These are phyloP conservation scores for Alternaria brassicae DNA, from an alignment of 2,329 filamentous ascomycete genomes.

Conservation along the genomic window DNA sequence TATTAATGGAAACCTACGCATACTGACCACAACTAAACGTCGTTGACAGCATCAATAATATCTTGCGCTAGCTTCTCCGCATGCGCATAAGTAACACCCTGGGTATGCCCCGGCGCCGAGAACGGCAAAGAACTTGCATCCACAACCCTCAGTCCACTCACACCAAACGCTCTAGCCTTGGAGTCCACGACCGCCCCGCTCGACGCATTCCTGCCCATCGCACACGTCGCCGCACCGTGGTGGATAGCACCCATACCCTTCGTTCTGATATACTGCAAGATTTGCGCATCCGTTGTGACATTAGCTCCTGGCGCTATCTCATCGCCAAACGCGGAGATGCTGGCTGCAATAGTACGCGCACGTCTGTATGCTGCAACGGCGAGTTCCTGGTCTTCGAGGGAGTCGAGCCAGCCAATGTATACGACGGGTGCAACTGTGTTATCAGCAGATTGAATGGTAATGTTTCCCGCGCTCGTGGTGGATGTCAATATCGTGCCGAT, in stretches of 20 bases:
- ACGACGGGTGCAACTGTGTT: constrained; percentile 6
- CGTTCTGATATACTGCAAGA: constrained; percentile 10
- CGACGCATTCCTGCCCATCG: constrained; percentile 2
- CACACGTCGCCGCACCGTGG: constrained; percentile 9
- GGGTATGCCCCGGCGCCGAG: constrained; percentile 8
- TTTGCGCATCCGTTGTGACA: constrained; percentile 9
- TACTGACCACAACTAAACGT: background rate
- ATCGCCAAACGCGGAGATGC: constrained; percentile 8
- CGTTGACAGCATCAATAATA: constrained; percentile 2
- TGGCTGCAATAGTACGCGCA: constrained; percentile 7
- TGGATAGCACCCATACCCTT: constrained; percentile 11
- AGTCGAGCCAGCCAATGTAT: constrained; percentile 9
- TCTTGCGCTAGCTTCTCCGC: constrained; percentile 13
- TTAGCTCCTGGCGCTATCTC: constrained; percentile 12
- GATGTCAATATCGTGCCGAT: constrained; percentile 9
- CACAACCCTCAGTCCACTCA: constrained; percentile 11
- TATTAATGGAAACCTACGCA: too few relatives aligned
- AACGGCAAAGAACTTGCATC: constrained; percentile 12
- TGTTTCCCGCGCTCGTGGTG: constrained; percentile 9
- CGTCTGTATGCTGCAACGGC: constrained; percentile 13
- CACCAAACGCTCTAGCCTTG: constrained; percentile 12
- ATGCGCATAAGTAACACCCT: constrained; percentile 12
- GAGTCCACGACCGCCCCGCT: constrained; percentile 10
- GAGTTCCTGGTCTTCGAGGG: constrained; percentile 10
- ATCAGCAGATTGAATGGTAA: constrained; percentile 11